Conservation (phyloP, 2,329 filamentous ascomycete genomes). For the Albophoma yamanashiensis region DNA sequence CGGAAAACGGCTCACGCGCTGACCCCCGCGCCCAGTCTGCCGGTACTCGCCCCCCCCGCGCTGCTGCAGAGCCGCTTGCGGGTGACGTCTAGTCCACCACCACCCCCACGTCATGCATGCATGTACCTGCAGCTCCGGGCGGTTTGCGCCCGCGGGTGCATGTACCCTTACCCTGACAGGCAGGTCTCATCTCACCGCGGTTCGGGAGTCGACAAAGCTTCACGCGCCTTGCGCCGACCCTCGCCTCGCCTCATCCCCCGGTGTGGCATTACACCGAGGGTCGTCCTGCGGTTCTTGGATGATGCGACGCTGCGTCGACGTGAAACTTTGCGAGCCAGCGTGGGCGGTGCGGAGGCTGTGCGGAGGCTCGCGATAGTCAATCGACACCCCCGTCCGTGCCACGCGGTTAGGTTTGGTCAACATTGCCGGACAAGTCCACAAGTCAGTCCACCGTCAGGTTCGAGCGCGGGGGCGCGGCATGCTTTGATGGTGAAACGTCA, state of each 20-base stretch:
- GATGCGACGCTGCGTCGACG: background rate
- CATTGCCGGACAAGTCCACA: background rate
- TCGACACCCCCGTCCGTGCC: background rate
- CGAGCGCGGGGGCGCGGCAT: too few species aligned
- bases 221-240: background rate
- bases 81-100: too few species aligned
- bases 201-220: background rate
- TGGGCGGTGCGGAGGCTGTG: too few species aligned
- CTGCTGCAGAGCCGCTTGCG: too few species aligned
- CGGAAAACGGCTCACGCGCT: too few species aligned
- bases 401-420: background rate
- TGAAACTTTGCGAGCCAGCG: background rate
- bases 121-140: background rate
- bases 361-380: too few species aligned
- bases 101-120: background rate
- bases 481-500: background rate
- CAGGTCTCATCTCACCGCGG: background rate
- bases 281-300: background rate
- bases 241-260: background rate
- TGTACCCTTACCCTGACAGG: background rate
- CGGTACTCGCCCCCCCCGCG: too few species aligned
- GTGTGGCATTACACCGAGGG: background rate
- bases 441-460: background rate
- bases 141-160: background rate
- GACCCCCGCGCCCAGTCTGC: too few species aligned